Evolutionary conservation across 139 green algal genomes (phyloP).

Genomic region (Chlorella sp.): DNA sequence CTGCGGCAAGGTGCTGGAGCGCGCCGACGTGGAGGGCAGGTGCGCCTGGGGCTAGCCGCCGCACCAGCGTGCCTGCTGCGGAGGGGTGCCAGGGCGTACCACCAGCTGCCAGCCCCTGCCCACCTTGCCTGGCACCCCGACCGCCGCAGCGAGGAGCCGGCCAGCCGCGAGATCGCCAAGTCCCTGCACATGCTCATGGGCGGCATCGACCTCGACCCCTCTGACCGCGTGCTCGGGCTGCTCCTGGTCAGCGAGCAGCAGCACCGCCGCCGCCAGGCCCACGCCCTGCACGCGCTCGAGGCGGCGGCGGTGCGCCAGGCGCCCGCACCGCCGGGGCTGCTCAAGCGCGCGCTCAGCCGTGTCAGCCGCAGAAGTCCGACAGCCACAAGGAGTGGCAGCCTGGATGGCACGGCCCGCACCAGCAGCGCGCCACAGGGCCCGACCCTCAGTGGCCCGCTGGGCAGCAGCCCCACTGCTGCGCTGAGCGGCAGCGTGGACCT

Average conservation of each 20-base stretch:
- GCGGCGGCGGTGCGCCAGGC: too few relatives aligned
- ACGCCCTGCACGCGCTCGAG: constrained; percentile 13
- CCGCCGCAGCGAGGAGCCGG: not conserved
- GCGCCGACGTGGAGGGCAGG: constrained; percentile 10
- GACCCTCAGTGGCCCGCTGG: too few relatives aligned
- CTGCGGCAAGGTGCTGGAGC: not conserved
- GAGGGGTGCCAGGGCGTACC: too few relatives aligned
- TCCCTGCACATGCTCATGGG: constrained; percentile 36
- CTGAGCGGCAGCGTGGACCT: too few relatives aligned
- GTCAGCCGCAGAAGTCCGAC: too few relatives aligned
- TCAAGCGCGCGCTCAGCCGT: too few relatives aligned
- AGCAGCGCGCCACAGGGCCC: too few relatives aligned
- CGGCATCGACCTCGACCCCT: constrained; percentile 41
- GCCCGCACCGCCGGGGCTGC: too few relatives aligned
- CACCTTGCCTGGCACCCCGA: not conserved
- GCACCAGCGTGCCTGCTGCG: not conserved
- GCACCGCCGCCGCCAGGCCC: constrained; percentile 6
- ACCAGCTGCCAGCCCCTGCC: not conserved
- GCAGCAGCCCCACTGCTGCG: too few relatives aligned
- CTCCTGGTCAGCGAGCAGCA: constrained; percentile 38
- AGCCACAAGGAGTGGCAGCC: too few relatives aligned
- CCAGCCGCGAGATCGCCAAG: constrained; percentile 24
- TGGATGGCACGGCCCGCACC: too few relatives aligned
- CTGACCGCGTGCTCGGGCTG: constrained; percentile 29
- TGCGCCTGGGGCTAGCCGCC: not conserved